Conservation (phyloP, 75 land plant genomes). For the Cupressus sempervirens region DNA sequence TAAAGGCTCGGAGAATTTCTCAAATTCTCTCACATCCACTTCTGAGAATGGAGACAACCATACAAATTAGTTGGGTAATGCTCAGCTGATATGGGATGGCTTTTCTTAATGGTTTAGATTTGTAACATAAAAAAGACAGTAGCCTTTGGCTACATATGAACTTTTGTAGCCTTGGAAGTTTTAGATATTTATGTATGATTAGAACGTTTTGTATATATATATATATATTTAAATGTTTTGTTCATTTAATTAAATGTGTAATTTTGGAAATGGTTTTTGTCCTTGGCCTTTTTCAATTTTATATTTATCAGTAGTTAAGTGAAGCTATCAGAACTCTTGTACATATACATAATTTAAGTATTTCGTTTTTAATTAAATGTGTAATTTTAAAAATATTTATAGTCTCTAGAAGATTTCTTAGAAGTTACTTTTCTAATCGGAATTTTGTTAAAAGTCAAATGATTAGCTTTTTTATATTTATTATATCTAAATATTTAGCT, state of each 20-base stretch:
- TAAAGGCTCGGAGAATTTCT: background rate
- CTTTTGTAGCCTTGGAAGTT: background rate
- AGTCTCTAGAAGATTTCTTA: no score
- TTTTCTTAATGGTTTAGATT: background rate
- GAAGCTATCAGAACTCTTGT: background rate
- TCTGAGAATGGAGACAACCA: background rate
- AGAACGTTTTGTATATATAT: no score
- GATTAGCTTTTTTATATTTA: background rate
- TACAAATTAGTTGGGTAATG: background rate
- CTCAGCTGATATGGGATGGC: background rate
- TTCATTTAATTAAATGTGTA: no score
- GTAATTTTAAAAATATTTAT: no score
- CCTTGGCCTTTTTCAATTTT: no score
- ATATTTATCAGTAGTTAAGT: no score
- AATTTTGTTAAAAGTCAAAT: background rate
- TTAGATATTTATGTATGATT: background rate
- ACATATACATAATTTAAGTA: no score
- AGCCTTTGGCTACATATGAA: background rate
- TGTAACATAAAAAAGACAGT: background rate
- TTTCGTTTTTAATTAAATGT: no score
- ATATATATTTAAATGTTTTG: no score
- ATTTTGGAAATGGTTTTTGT: no score
- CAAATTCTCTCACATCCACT: background rate
- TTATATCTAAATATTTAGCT: no score
- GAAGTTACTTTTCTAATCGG: background rate